Conservation (phyloP, 768 basidiomycete species). For the Rhodosporidiobolus sp. region DNA sequence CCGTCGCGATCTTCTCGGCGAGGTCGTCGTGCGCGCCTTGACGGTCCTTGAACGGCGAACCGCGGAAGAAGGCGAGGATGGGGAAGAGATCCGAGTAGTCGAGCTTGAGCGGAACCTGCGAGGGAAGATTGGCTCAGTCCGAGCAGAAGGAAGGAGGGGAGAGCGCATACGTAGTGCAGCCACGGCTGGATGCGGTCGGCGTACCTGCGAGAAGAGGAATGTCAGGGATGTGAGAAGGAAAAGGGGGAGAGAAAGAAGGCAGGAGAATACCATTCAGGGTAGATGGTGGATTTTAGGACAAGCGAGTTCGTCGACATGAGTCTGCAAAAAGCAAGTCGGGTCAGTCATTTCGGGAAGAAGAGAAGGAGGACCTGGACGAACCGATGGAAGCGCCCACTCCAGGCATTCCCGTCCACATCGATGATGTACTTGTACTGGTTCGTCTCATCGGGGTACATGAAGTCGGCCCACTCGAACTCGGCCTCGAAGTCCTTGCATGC, state of each 20-base stretch:
- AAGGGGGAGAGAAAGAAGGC: no score
- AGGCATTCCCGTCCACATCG: no score
- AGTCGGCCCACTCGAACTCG: slow-evolving; percentile 22
- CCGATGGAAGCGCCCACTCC: no score
- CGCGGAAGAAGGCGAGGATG: not conserved
- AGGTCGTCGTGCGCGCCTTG: slow-evolving; percentile 62
- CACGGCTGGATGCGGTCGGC: slow-evolving; percentile 33
- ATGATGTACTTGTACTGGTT: no score
- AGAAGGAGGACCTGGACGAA: no score
- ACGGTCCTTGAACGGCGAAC: slow-evolving; percentile 48
- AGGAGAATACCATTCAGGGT: no score
- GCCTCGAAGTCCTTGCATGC: slow-evolving; percentile 13
- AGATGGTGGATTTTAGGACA: no score
- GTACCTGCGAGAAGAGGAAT: no score
- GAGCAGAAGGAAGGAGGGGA: not conserved
- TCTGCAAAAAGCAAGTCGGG: no score
- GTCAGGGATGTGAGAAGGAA: no score
- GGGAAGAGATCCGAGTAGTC: not conserved
- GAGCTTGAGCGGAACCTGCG: not conserved
- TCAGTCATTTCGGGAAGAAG: no score
- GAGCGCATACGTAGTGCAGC: slow-evolving; percentile 50
- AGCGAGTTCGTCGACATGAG: no score
- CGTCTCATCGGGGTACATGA: slow-evolving; percentile 11
- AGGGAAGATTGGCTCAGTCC: not conserved
- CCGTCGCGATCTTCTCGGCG: slow-evolving; percentile 58